Percentiles rank a stretch among this genome's conserved stretches.
These are phyloP conservation scores for Tylopilus sp. DNA, from an alignment of 768 basidiomycete species.

Conservation along the genomic window DNA sequence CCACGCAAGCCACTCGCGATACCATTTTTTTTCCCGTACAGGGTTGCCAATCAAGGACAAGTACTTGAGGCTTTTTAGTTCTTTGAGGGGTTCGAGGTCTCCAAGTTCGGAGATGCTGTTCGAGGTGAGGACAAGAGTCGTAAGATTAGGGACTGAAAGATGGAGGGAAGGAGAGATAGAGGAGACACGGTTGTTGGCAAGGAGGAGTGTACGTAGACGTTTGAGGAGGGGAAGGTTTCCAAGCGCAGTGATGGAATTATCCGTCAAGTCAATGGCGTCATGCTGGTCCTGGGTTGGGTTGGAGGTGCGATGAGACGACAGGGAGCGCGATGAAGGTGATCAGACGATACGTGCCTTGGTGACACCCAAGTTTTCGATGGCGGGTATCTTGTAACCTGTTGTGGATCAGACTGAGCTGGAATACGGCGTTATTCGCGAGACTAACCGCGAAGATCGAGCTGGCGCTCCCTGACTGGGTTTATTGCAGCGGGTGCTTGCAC, in stretches of 20 bases:
- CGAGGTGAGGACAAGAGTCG: constrained; percentile 79
- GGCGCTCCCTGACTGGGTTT: constrained; percentile 84
- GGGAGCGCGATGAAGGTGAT: constrained; percentile 11
- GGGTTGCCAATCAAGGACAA: constrained; percentile 79
- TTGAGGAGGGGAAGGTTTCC: constrained; percentile 86
- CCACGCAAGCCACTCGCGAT: constrained; percentile 94
- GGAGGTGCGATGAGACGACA: constrained; percentile 11
- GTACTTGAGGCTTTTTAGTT: constrained; percentile 70
- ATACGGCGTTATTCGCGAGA: constrained; percentile 11
- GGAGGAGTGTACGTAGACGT: constrained; percentile 77
- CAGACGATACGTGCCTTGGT: constrained; percentile 58
- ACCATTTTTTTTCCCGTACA: constrained; percentile 89
- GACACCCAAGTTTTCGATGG: constrained; percentile 95
- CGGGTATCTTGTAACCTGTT: constrained; percentile 87
- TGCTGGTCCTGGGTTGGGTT: constrained; percentile 69
- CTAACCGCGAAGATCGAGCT: constrained; percentile 87
- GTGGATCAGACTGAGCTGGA: constrained; percentile 12
- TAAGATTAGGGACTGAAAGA: constrained; percentile 81
- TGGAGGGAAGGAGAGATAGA: constrained; percentile 79
- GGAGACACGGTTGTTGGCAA: constrained; percentile 88
- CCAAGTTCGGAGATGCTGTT: constrained; percentile 79
- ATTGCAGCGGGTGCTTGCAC: constrained; percentile 75
- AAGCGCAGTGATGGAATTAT: constrained; percentile 79
- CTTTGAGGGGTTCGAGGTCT: constrained; percentile 80
- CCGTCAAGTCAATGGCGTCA: constrained; percentile 91